phyloP scores from a whole-genome alignment of 805 yeast genomes.

The Wickerhamiella kurtzmanii region DNA sequence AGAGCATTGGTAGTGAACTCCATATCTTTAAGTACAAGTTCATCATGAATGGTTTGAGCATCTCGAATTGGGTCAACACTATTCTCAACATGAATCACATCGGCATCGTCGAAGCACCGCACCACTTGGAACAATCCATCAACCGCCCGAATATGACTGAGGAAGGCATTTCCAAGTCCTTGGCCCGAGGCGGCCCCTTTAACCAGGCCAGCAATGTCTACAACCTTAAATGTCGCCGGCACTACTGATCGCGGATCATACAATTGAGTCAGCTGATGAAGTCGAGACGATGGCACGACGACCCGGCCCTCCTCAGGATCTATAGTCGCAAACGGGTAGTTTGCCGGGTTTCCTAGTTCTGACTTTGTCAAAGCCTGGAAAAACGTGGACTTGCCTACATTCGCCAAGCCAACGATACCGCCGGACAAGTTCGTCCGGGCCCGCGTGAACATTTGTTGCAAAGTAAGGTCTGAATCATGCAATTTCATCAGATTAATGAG shows the following conservation, averaged over 20 bases:
- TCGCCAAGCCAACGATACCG: slow-evolving; percentile 51
- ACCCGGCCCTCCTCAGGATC: slow-evolving; percentile 57
- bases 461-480: neutral
- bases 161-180: slow-evolving; percentile 62
- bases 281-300: slow-evolving; percentile 37
- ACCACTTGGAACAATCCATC: slow-evolving; percentile 62
- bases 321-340: slow-evolving; percentile 64
- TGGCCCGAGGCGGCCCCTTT: slow-evolving; percentile 52
- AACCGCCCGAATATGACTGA: slow-evolving; percentile 54
- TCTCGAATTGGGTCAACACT: slow-evolving; percentile 53
- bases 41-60: slow-evolving; percentile 49
- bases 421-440: slow-evolving; percentile 22
- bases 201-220: slow-evolving; percentile 60
- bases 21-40: slow-evolving; percentile 51
- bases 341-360: slow-evolving; percentile 50
- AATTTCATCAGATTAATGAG: no score
- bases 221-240: slow-evolving; percentile 44
- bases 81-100: slow-evolving; percentile 54
- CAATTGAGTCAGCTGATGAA: slow-evolving; percentile 35
- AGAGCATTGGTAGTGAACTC: slow-evolving; percentile 47
- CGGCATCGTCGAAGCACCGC: slow-evolving; percentile 49
- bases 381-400: slow-evolving; percentile 49
- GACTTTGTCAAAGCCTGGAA: slow-evolving; percentile 50
- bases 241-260: slow-evolving; percentile 39
- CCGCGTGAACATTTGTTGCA: slow-evolving; percentile 10